Evolutionary conservation across 495 filamentous ascomycete species (phyloP), one percentile per base, ranked within the genome.

Genomic region (Annulohypoxylon bovei): DNA sequence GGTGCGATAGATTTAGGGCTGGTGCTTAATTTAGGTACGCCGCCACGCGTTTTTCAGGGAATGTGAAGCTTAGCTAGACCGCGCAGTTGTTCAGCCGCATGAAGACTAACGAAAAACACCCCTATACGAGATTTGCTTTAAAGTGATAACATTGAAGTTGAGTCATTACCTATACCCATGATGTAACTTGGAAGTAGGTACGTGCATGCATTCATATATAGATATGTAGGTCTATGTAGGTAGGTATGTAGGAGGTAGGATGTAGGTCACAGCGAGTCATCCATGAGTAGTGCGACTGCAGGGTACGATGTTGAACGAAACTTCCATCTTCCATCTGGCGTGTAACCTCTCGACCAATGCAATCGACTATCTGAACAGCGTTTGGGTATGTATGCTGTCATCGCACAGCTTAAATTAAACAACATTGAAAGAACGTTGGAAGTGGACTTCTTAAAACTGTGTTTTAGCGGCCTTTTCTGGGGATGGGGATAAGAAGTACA

Each of bases 381-480:
- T 42, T 40, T 22, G 16, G 40, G 40, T 37, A 47, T 23, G 49
- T 12, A 49, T 61, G 5, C 27, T 46, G 28, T 60, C 25, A 27
- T 60, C 23, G 22, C 23, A 14, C 18, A 46, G 56, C 30, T 16
- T 16, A 60, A 44, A 39, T 60, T 27, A 58, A 52, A 55, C 47
- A 59, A n/a, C 14, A 9, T 35, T n/a, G n/a, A 40, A 16, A 16
- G 37, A 16, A n/a, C 22, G 4, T 50, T 14, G 2, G 22, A 28
- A 6, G 23, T 50, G 46, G 22, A 28, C 2, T 25, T 33, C 40
- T 44, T 58, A 56, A 66, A 56, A 71, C 68, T 60, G 62, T 71
- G 47, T 66, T 67, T 66, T 66, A 62, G 68, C 30, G 46, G 25
- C 53, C 52, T 47, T 53, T 39, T 16, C 16, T n/a, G 5, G 28